Evolutionary conservation across 2,329 filamentous ascomycete species (phyloP).

Genomic region (Paecilomyces formosus): DNA sequence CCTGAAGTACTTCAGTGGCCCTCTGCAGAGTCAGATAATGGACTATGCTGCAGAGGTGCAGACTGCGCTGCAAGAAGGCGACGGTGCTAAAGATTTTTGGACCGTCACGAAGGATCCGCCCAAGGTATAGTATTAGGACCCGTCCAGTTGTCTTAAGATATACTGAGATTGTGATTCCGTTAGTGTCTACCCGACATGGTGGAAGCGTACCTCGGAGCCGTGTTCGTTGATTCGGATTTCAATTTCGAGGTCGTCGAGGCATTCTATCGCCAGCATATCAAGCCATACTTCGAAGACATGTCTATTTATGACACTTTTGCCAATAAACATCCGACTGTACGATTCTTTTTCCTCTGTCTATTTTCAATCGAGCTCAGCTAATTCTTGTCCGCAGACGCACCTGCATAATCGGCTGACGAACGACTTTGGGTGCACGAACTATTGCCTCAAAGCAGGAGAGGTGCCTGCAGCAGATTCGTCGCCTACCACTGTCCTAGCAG

Average conservation of each 20-base stretch:
- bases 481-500: conserved; percentile 53
- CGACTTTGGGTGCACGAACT: conserved; percentile 59
- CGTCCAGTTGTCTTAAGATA: conserved; percentile 7
- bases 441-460: conserved; percentile 41
- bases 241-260: conserved; percentile 62
- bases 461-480: conserved; percentile 40
- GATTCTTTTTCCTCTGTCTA: not conserved
- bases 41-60: conserved; percentile 39
- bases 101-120: conserved; percentile 33
- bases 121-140: conserved; percentile 23
- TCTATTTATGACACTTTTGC: conserved; percentile 78
- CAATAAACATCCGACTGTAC: conserved; percentile 69
- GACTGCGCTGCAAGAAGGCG: conserved; percentile 20
- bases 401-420: conserved; percentile 58
- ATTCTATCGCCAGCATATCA: conserved; percentile 72
- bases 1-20: conserved; percentile 44
- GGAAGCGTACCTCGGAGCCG: conserved; percentile 79
- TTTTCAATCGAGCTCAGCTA: not conserved
- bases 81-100: conserved; percentile 36
- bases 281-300: conserved; percentile 79
- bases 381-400: conserved; percentile 44
- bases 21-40: conserved; percentile 38
- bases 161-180: conserved; percentile 33
- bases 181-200: conserved; percentile 72
- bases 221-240: conserved; percentile 85